These are phyloP conservation scores for Speleostelium caveatum DNA, from an alignment of 78 protist genomes.

Conservation along the genomic window DNA sequence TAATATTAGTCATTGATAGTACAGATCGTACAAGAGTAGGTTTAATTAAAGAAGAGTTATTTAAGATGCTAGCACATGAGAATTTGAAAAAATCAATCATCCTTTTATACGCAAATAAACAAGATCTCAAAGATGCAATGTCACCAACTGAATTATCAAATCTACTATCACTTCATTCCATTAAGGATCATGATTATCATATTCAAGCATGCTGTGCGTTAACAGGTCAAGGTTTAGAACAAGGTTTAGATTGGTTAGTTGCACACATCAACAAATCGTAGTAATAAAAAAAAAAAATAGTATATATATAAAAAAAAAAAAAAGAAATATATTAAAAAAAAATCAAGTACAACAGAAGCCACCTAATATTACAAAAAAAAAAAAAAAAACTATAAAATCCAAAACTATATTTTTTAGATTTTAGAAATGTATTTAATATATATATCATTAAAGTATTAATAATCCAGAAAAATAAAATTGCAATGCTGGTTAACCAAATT, in stretches of 20 bases:
- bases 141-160: slow-evolving; percentile 86
- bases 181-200: slow-evolving; percentile 86
- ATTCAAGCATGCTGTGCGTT: slow-evolving; percentile 81
- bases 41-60: slow-evolving; percentile 80
- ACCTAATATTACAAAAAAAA: too few species aligned
- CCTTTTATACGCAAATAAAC: slow-evolving; percentile 90
- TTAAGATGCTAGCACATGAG: slow-evolving; percentile 85
- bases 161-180: slow-evolving; percentile 57
- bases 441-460: too few species aligned
- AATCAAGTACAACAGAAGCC: too few species aligned
- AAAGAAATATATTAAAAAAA: too few species aligned
- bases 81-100: slow-evolving; percentile 64
- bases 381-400: too few species aligned
- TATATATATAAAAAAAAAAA: too few species aligned
- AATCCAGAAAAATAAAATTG: too few species aligned
- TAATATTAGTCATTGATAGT: slow-evolving; percentile 90
- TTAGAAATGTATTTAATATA: too few species aligned
- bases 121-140: slow-evolving; percentile 89
- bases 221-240: slow-evolving; percentile 73
- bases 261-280: slow-evolving; percentile 40
- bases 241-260: slow-evolving; percentile 84
- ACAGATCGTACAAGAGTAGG: slow-evolving; percentile 85
- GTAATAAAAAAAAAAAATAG: too few species aligned
- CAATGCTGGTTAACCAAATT: too few species aligned
- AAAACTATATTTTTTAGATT: too few species aligned